Conservation (phyloP, 1,139 yeast genomes). For the Yamadazyma membranifaciens region DNA sequence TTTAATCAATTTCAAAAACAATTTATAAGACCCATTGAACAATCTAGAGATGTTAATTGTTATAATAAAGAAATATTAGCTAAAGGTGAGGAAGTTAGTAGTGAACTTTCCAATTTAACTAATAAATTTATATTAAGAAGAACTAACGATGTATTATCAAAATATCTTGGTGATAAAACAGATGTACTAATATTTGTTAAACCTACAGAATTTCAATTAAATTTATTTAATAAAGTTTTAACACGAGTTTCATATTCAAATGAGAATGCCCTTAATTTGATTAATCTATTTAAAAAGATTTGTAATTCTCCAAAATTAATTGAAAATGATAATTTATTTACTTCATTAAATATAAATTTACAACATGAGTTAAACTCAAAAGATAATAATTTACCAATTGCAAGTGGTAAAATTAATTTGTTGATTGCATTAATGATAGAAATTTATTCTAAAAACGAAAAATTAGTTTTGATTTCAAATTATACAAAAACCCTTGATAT, state of each 20-base stretch:
- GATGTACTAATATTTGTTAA: constrained; percentile 79
- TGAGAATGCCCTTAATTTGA: constrained; percentile 58
- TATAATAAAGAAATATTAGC: constrained; percentile 46
- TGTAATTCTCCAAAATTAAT: constrained; percentile 80
- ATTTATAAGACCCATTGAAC: constrained; percentile 68
- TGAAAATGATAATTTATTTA: constrained; percentile 36
- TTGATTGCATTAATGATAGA: constrained; percentile 54
- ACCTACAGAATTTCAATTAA: constrained; percentile 64
- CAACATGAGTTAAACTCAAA: no score
- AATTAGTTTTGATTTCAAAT: constrained; percentile 83
- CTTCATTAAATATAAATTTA: constrained; percentile 14
- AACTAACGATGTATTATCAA: constrained; percentile 60
- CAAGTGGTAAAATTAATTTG: constrained; percentile 58
- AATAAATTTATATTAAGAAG: constrained; percentile 71
- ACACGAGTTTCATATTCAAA: constrained; percentile 6
- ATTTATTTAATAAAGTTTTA: constrained; percentile 52
- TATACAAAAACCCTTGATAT: constrained; percentile 86
- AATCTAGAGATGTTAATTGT: constrained; percentile 74
- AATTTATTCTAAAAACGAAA: constrained; percentile 52
- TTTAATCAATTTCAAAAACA: constrained; percentile 61
- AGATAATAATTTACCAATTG: constrained; percentile 20
- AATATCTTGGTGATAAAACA: constrained; percentile 71
- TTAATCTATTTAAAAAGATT: constrained; percentile 73
- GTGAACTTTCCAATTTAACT: constrained; percentile 61
- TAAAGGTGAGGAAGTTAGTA: constrained; percentile 61